Base-by-base conservation (phyloP, 306 rosid species). In the Ceratonia siliqua region DNA sequence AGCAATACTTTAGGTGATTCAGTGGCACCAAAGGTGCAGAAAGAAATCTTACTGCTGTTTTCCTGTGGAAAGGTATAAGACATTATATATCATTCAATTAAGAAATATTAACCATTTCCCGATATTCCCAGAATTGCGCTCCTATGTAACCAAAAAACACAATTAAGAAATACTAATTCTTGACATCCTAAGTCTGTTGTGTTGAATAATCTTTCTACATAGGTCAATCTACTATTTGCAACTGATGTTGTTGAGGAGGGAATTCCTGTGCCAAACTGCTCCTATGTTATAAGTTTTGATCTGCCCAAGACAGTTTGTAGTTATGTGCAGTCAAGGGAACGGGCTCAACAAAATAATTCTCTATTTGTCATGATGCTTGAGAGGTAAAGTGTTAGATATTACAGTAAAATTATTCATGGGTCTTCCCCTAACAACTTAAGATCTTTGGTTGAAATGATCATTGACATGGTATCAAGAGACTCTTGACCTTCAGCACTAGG, bases 201-300 rank as follows among this genome's bases (percentile, higher is more conserved):
- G 36, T 48, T 45, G 36, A 55, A 15, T 66, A 79, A 70, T 38
- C 67, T 73, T 81, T 68, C 24, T 45, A 48, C 73, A 71, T 69
- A 90, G 96, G 82, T 90, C 76, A 90, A 90, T 82, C 72, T 90
- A 73, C 82, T 90, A 74, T 82, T 90, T 81, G 72, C 92, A 70
- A 90, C 92, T 53, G 92, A 87, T 67, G 87, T 90, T 73, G 89
- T 90, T 70, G 92, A 90, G 80, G 96, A 87, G 82, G 96, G 96
- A 82, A 86, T 90, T 76, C 89, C 87, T 62, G 89, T 87, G 35
- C 87, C 88, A 48, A 83, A 88, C 65, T 87, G 92, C 83, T 84
- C 96, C 65, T 87, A 69, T 73, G 96, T 86, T 56, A 64, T 90
- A 73, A 84, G 92, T 39, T 90, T 87, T 74, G 91, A 90, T 84